Conservation (phyloP, 2,329 filamentous ascomycete genomes). For the Dothistroma pini region DNA sequence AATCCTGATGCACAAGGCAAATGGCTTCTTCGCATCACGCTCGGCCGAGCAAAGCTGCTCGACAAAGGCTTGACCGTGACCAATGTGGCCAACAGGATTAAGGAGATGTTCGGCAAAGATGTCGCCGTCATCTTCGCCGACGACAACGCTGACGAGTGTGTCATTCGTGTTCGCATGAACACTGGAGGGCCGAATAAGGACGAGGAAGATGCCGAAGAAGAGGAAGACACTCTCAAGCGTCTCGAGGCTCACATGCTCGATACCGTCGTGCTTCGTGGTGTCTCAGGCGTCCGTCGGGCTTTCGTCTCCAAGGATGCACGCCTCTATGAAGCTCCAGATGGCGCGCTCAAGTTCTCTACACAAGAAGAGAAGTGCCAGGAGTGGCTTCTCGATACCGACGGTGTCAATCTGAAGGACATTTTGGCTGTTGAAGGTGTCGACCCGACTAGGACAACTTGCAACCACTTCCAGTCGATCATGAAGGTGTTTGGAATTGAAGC, state of each 20-base stretch:
- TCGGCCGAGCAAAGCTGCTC: constrained; percentile 90
- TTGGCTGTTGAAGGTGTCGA: constrained; percentile 87
- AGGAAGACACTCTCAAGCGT: constrained; percentile 92
- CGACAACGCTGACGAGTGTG: constrained; percentile 92
- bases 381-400: constrained; percentile 94
- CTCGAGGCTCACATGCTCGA: constrained; percentile 89
- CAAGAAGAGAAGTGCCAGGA: constrained; percentile 74
- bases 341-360: constrained; percentile 70
- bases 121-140: constrained; percentile 95
- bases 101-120: constrained; percentile 79
- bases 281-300: constrained; percentile 80
- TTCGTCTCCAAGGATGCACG: constrained; percentile 82
- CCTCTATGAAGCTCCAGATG: constrained; percentile 65
- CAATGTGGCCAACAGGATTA: constrained; percentile 85
- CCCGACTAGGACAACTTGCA: constrained; percentile 79
- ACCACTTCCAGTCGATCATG: constrained; percentile 92
- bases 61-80: constrained; percentile 91
- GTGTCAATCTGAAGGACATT: constrained; percentile 80
- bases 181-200: constrained; percentile 49
- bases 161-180: constrained; percentile 74
- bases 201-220: constrained; percentile 61
- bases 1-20: constrained; percentile 67
- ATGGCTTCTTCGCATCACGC: constrained; percentile 90
- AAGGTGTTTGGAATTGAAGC: constrained; percentile 96
- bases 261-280: constrained; percentile 84